Percentiles rank a stretch among this genome's conserved stretches.
Conservation (phyloP, 352 stramenopile genomes). For the Phytophthora nicotianae region DNA sequence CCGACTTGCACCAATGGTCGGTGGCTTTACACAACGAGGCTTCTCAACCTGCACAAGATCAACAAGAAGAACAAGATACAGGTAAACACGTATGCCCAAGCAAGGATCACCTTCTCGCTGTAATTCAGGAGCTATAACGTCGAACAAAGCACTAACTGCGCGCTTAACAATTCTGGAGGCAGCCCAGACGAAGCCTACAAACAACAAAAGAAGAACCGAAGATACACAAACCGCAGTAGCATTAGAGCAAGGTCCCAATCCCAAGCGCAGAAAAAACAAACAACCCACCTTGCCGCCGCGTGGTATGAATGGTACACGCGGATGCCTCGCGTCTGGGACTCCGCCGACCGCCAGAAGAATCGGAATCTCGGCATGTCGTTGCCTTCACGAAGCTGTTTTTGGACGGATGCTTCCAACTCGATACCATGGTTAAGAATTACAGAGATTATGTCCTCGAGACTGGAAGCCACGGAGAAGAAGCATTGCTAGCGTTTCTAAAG, state of each 20-base stretch:
- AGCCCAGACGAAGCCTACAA: background rate
- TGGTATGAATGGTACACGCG: background rate
- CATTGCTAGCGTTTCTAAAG: conserved; percentile 13
- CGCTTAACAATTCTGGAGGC: conserved; percentile 7
- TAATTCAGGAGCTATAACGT: conserved; percentile 12
- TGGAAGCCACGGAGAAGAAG: background rate
- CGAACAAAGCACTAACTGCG: background rate
- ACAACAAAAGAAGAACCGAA: background rate
- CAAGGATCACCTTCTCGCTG: conserved; percentile 1
- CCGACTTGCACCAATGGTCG: background rate
- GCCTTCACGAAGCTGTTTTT: background rate
- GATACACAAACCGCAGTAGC: too few relatives aligned
- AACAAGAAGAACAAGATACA: background rate
- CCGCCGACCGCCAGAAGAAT: background rate
- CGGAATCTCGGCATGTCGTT: background rate
- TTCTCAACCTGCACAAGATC: background rate
- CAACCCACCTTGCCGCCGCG: background rate
- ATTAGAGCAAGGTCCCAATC: conserved; percentile 6
- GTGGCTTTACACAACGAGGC: background rate
- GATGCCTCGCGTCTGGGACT: background rate
- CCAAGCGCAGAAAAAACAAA: conserved; percentile 7
- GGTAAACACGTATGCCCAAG: background rate
- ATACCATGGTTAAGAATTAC: background rate
- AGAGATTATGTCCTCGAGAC: background rate
- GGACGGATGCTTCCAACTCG: background rate